These are phyloP conservation scores for Asterophora parasitica DNA, from an alignment of 768 basidiomycete species.

Conservation along the genomic window DNA sequence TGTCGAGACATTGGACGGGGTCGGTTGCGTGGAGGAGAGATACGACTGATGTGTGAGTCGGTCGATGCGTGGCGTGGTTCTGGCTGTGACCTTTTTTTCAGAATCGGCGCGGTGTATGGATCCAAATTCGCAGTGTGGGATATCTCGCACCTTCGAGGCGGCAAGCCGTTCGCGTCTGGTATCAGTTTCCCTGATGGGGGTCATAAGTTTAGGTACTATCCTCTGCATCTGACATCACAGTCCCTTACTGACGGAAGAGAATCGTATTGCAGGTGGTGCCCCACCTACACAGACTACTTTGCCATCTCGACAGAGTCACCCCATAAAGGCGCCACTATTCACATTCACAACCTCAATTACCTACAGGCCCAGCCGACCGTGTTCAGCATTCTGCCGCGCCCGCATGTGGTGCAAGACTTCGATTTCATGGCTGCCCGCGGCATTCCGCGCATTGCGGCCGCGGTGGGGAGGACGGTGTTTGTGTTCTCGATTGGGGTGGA, in stretches of 20 bases:
- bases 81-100: slow-evolving; percentile 22
- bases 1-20: slow-evolving; percentile 43
- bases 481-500: slow-evolving; percentile 67
- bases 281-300: slow-evolving; percentile 70
- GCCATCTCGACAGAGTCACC: slow-evolving; percentile 64
- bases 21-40: slow-evolving; percentile 70
- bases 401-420: slow-evolving; percentile 66
- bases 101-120: slow-evolving; percentile 73
- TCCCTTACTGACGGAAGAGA: background rate
- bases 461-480: slow-evolving; percentile 52
- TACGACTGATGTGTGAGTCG: slow-evolving; percentile 59
- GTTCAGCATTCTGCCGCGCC: slow-evolving; percentile 54
- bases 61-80: slow-evolving; percentile 2
- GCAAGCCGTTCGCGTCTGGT: slow-evolving; percentile 63
- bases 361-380: slow-evolving; percentile 58
- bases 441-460: slow-evolving; percentile 64
- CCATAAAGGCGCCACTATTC: slow-evolving; percentile 58
- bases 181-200: slow-evolving; percentile 64
- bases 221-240: background rate
- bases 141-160: slow-evolving; percentile 63
- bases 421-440: slow-evolving; percentile 64
- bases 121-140: slow-evolving; percentile 77
- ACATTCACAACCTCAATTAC: slow-evolving; percentile 66
- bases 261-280: slow-evolving; percentile 58
- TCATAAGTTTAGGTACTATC: slow-evolving; percentile 57